These are phyloP conservation scores for Penicillium sp. DNA, from an alignment of 2,329 filamentous ascomycete species.

Conservation along the genomic window DNA sequence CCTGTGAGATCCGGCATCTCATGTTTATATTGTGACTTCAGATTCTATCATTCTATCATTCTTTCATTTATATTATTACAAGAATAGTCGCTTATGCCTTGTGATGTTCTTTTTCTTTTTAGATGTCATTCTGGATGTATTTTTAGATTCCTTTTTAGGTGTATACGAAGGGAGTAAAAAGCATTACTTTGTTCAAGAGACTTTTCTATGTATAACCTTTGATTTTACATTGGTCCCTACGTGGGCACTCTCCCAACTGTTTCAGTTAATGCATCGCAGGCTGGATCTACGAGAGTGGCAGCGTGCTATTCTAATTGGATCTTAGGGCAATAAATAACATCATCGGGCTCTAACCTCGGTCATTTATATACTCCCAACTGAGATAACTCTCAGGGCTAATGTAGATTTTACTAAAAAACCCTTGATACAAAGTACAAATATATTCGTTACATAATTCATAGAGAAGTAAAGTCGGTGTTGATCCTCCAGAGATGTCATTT, in stretches of 20 bases:
- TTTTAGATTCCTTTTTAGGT: no score
- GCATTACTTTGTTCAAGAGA: no score
- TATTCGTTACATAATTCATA: background rate
- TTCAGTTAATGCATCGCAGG: background rate
- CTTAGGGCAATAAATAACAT: background rate
- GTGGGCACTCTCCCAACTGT: background rate
- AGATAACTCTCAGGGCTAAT: background rate
- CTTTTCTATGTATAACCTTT: no score
- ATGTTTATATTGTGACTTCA: background rate
- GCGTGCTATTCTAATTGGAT: background rate
- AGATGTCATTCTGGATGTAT: no score
- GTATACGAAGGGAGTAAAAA: no score
- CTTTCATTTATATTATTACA: no score
- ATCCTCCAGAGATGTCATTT: background rate
- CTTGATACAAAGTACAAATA: background rate
- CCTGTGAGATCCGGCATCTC: slow-evolving; percentile 5
- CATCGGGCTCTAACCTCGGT: background rate
- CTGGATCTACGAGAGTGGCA: background rate
- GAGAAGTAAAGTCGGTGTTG: background rate
- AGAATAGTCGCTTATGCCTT: no score
- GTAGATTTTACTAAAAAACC: background rate
- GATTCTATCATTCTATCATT: background rate
- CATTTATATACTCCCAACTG: background rate
- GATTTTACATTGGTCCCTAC: no score
- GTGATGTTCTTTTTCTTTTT: no score